These are phyloP conservation scores for Wilcoxina mikolae DNA, from an alignment of 495 filamentous ascomycete genomes.

Conservation along the genomic window DNA sequence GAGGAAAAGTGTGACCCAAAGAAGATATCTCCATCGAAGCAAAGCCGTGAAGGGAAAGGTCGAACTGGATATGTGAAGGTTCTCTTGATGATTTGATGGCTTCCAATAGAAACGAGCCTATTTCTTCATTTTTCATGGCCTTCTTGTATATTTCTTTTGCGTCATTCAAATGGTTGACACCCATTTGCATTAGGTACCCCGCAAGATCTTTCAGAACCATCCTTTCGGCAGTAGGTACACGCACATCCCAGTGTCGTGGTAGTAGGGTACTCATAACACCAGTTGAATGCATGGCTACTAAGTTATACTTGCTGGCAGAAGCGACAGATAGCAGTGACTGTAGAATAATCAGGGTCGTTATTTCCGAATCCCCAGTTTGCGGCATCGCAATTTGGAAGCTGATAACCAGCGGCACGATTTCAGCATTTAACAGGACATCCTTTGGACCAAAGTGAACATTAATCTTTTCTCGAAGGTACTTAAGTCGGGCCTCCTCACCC, in stretches of 20 bases:
- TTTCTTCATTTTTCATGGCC: slow-evolving; percentile 43
- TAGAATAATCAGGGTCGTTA: slow-evolving; percentile 46
- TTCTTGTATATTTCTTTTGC: slow-evolving; percentile 58
- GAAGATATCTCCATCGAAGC: slow-evolving; percentile 77
- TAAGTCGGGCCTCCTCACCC: slow-evolving; percentile 22
- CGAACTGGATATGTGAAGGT: slow-evolving; percentile 83
- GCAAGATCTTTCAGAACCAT: slow-evolving; percentile 46
- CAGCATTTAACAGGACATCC: slow-evolving; percentile 45
- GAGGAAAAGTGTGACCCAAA: slow-evolving; percentile 69
- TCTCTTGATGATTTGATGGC: slow-evolving; percentile 55
- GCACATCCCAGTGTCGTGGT: slow-evolving; percentile 45
- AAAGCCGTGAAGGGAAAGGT: slow-evolving; percentile 74
- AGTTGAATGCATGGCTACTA: slow-evolving; percentile 61
- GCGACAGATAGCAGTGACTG: slow-evolving; percentile 39
- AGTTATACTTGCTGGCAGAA: slow-evolving; percentile 54
- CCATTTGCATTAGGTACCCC: slow-evolving; percentile 45
- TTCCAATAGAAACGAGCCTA: slow-evolving; percentile 57
- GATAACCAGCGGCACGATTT: slow-evolving; percentile 48
- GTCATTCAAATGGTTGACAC: slow-evolving; percentile 62
- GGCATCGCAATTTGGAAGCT: slow-evolving; percentile 51
- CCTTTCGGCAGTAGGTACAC: slow-evolving; percentile 39
- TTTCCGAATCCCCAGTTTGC: slow-evolving; percentile 33
- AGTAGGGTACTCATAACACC: slow-evolving; percentile 60
- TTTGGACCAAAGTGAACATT: slow-evolving; percentile 38
- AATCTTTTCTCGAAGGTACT: slow-evolving; percentile 33